Base-by-base conservation (phyloP, 805 yeast genomes). In the Blastobotrys peoriensis region DNA sequence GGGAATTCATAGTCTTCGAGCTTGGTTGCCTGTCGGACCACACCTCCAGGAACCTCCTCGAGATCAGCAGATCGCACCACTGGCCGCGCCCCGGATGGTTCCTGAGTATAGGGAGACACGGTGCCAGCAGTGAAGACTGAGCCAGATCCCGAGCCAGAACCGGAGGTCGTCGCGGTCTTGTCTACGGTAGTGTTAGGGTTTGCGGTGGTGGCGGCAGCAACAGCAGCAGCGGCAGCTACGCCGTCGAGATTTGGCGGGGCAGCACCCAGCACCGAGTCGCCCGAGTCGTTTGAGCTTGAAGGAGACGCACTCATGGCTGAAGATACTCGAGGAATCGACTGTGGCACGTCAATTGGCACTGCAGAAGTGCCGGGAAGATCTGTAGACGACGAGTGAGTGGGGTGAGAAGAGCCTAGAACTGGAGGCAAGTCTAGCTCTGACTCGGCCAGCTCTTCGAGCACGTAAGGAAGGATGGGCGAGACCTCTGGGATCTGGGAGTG, bases 21-120 rank as follows among this genome's bases (percentile, higher is more conserved):
- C 9, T 65, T 67, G 49, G 77, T 78, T 1, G 98, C 89, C 64
- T 93, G 98, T 50, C 98, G 75, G 39, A 78, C 81, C 43, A 93
- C 78, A 1, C 98, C 97, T 55, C 85, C 89, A 0, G 98, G 98
- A 9, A 93, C 96, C 64, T 93, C 98, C 63, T 93, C 98, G 47
- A 93, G 72, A 59, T 89, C 96, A 0, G 97, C 98, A 41, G 86
- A 83, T 57, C 86, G 94, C 44, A 54, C 46, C 18, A 45, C 28
- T n/a, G 51, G 57, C 20, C 54, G 21, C 15, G 36, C 49, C 8
- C 48, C 49, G 10, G 39, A 10, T 5, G 50, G 50, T 28, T 47
- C 50, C 21, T 36, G 28, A 15, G 36, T 17, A 33, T 41, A 47
- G 18, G 52, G 45, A 6, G 47, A 33, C 16, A 25, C 15, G 38